Evolutionary conservation across 352 stramenopile genomes (phyloP).

Genomic region (Phytopythium montanum): DNA sequence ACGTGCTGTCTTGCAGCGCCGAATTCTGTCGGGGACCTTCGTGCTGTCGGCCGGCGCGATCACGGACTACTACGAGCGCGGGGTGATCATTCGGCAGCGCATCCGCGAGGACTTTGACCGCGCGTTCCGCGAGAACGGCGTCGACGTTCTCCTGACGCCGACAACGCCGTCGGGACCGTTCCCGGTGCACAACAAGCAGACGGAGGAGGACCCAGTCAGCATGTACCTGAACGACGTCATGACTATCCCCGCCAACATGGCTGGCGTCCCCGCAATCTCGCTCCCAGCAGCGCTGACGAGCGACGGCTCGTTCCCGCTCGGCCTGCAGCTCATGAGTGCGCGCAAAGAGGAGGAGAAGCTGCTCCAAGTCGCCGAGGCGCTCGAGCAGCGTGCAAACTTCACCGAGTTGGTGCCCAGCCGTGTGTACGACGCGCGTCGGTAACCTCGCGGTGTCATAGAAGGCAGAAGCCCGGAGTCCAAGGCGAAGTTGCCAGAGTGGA

Average conservation of each 20-base stretch:
- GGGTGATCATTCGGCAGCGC: constrained; percentile 70
- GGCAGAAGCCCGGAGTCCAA: not conserved
- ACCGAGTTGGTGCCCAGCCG: constrained; percentile 34
- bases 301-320: constrained; percentile 56
- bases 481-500: not conserved
- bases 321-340: constrained; percentile 76
- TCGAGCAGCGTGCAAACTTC: constrained; percentile 62
- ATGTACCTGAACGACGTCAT: constrained; percentile 94
- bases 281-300: constrained; percentile 64
- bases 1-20: constrained; percentile 35
- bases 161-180: constrained; percentile 86
- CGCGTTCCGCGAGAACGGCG: constrained; percentile 42
- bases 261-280: constrained; percentile 82
- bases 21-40: constrained; percentile 90
- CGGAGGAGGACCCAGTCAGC: constrained; percentile 62
- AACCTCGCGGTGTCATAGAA: not conserved
- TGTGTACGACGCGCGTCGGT: constrained; percentile 41
- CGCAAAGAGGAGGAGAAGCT: constrained; percentile 58
- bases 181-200: constrained; percentile 44
- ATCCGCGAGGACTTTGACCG: constrained; percentile 77
- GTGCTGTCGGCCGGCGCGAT: constrained; percentile 86
- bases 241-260: constrained; percentile 88
- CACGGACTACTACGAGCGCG: constrained; percentile 89
- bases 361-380: constrained; percentile 52
- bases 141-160: constrained; percentile 86